Percentiles rank a stretch among this genome's conserved stretches.
Evolutionary conservation across 805 yeast species (phyloP).

Genomic region (Groenewaldozyma salmanticensis): DNA sequence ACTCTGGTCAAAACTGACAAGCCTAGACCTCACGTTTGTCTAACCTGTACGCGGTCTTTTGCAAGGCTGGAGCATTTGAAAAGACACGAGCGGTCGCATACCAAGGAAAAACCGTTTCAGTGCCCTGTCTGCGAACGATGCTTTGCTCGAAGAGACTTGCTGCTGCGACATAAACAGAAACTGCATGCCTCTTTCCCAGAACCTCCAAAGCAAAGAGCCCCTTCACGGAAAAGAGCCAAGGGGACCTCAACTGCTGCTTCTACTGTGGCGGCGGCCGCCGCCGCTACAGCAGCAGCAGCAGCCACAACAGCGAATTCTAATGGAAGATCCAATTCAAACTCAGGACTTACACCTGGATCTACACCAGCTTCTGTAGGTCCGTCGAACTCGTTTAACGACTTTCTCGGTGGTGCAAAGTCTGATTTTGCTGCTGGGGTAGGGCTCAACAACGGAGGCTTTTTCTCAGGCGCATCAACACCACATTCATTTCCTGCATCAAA

Average conservation of each 20-base stretch:
- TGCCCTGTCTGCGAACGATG: conserved; percentile 96
- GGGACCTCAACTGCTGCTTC: conserved; percentile 3
- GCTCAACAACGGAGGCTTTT: background rate
- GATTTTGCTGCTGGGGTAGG: background rate
- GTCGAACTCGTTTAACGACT: background rate
- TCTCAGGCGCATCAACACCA: background rate
- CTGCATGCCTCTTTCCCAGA: conserved; percentile 45
- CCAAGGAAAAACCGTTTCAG: conserved; percentile 92
- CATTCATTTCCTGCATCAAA: background rate
- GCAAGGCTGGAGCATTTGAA: conserved; percentile 91
- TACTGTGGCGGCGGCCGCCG: conserved; percentile 3
- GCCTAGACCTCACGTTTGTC: conserved; percentile 88
- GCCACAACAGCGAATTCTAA: background rate
- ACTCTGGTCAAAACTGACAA: conserved; percentile 79
- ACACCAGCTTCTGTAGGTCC: background rate
- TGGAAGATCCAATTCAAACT: background rate
- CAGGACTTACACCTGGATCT: background rate
- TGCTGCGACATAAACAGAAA: conserved; percentile 90
- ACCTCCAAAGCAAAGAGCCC: conserved; percentile 10
- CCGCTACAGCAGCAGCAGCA: conserved; percentile 7
- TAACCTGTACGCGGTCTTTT: conserved; percentile 88
- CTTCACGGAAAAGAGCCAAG: background rate
- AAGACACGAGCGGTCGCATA: conserved; percentile 89
- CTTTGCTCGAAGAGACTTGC: conserved; percentile 67
- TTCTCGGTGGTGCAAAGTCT: too few species aligned